Percentiles rank a stretch among this genome's conserved stretches.
phyloP scores from a whole-genome alignment of 768 basidiomycete species.

The Xerocomellus intermedius region DNA sequence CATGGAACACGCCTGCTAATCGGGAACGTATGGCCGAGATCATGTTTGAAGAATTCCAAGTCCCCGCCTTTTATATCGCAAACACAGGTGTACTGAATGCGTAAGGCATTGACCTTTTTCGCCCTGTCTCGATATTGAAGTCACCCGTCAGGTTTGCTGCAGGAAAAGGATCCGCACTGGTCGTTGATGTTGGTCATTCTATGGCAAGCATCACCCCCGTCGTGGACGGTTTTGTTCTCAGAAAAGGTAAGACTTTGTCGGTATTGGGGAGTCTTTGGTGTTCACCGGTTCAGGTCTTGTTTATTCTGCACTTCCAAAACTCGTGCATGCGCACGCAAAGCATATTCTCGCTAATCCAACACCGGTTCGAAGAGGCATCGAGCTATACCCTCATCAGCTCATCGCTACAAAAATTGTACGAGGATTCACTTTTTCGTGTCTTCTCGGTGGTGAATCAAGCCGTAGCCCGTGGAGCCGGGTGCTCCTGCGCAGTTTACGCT shows the following conservation, averaged over 20 bases:
- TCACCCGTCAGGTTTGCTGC: conserved; percentile 74
- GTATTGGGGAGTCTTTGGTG: neutral
- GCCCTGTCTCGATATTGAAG: conserved; percentile 10
- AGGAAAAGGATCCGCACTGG: conserved; percentile 95
- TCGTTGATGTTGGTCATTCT: conserved; percentile 90
- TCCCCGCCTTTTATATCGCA: conserved; percentile 95
- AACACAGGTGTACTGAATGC: conserved; percentile 93
- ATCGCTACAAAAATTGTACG: conserved; percentile 76
- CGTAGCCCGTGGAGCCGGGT: conserved; percentile 72
- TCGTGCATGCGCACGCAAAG: conserved; percentile 78
- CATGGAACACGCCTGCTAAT: conserved; percentile 94
- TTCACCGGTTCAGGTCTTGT: conserved; percentile 58
- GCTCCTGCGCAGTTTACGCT: conserved; percentile 64
- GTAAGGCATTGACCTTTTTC: conserved; percentile 44
- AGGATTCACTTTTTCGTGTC: neutral
- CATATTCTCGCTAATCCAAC: conserved; percentile 57
- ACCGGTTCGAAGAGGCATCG: conserved; percentile 53
- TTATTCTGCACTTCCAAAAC: conserved; percentile 70
- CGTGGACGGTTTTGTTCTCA: conserved; percentile 94
- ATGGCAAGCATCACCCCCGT: conserved; percentile 92
- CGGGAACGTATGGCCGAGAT: conserved; percentile 95
- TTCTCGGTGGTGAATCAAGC: conserved; percentile 5
- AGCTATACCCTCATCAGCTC: conserved; percentile 83
- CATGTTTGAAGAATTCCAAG: conserved; percentile 94
- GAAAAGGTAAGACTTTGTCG: conserved; percentile 64